Conservation (phyloP, 371 early-diverging fungal genomes). For the Mucor piriformis region DNA sequence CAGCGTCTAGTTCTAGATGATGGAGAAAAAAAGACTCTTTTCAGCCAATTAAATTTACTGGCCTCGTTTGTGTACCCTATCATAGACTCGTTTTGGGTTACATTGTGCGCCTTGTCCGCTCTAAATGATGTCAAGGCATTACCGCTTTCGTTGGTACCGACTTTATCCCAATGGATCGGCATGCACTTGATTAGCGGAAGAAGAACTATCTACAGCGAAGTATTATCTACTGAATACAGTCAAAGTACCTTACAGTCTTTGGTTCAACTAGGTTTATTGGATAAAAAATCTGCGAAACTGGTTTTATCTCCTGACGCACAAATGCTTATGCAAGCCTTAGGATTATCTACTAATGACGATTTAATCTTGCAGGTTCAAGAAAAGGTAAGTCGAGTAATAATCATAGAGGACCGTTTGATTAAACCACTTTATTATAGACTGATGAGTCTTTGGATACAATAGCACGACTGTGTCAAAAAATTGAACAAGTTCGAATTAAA, state of each 20-base stretch:
- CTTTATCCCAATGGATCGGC: constrained; percentile 38
- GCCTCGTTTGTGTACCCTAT: constrained; percentile 39
- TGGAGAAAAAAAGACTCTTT: not conserved
- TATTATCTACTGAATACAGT: constrained; percentile 34
- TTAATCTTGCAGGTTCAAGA: constrained; percentile 12
- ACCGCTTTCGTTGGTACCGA: constrained; percentile 29
- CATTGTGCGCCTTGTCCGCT: constrained; percentile 30
- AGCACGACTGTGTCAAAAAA: constrained; percentile 26
- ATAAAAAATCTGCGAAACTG: constrained; percentile 20
- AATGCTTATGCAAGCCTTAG: constrained; percentile 33
- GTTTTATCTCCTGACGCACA: constrained; percentile 36
- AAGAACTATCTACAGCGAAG: constrained; percentile 42
- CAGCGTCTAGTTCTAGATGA: not conserved
- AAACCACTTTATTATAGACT: not conserved
- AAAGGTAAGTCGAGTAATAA: too few relatives aligned
- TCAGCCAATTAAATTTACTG: constrained; percentile 24
- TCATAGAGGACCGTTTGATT: too few relatives aligned
- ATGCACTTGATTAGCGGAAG: constrained; percentile 42
- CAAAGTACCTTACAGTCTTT: constrained; percentile 23
- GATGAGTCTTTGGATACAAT: constrained; percentile 5
- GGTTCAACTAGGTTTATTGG: constrained; percentile 23
- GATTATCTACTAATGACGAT: constrained; percentile 33
- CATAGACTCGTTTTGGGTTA: constrained; percentile 37
- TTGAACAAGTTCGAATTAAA: constrained; percentile 30
- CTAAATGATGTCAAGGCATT: constrained; percentile 26